A percentile compares a stretch with the other conserved stretches of the same genome.
phyloP scores from a whole-genome alignment of 1,284 basidiomycete species.

The Golubevia pallescens region DNA sequence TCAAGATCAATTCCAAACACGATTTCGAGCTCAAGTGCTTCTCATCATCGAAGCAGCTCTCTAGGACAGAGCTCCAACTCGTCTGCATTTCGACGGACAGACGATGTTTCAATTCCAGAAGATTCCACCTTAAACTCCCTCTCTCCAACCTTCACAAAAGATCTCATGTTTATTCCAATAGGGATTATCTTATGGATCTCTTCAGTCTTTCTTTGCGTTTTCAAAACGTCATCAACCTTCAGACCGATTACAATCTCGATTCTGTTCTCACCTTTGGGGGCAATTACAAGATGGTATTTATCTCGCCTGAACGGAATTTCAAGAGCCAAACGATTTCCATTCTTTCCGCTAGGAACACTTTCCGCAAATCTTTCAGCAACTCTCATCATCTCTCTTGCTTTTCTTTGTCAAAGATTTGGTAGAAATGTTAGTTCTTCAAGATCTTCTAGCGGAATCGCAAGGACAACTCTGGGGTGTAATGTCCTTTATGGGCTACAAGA shows the following conservation, averaged over 20 bases:
- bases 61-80: too few relatives aligned
- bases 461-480: conserved; percentile 26
- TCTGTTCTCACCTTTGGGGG: conserved; percentile 45
- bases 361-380: conserved; percentile 44
- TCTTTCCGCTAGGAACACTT: conserved; percentile 37
- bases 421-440: neutral
- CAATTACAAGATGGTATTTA: conserved; percentile 53
- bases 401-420: conserved; percentile 31
- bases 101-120: too few relatives aligned
- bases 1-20: too few relatives aligned
- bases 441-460: conserved; percentile 10
- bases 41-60: too few relatives aligned
- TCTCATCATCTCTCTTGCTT: conserved; percentile 24
- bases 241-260: conserved; percentile 40
- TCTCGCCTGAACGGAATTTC: too few relatives aligned
- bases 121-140: too few relatives aligned
- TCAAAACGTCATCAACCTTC: conserved; percentile 25
- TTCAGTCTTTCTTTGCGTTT: conserved; percentile 40
- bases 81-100: too few relatives aligned
- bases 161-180: conserved; percentile 11
- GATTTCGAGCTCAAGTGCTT: too few relatives aligned
- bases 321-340: too few relatives aligned
- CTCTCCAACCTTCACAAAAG: too few relatives aligned
- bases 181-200: conserved; percentile 46
- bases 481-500: conserved; percentile 42